Base-by-base conservation (phyloP, 495 filamentous ascomycete species). In the Hypoxylon fuscum region DNA sequence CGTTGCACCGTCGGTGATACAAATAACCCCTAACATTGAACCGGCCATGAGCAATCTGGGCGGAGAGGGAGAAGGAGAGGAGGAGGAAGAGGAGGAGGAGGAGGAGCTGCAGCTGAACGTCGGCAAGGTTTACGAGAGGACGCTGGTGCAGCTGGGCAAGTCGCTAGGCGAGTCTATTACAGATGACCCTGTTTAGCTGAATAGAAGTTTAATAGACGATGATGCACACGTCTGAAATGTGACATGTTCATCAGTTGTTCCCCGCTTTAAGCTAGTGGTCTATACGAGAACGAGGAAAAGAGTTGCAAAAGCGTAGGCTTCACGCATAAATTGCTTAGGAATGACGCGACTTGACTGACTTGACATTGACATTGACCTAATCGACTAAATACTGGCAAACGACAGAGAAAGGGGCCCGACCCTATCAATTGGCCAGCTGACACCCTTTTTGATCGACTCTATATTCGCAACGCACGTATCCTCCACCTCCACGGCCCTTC, bases 111-210 rank as follows among this genome's bases (percentile, higher is more conserved):
- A 78, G 20, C 88, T 93, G 83, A 86, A 91, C 58, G 81, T 90
- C 43, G 89, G 86, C 0, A 80, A 81, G 60, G 87, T 96, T 0
- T 96, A 93, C 74, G 90, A 94, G 72, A 80, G 81, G 66, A 93
- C 90, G 0, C 79, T 96, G 58, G 82, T 88, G 45, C 80, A 88
- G 70, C 72, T 95, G 3, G 89, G 87, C 3, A 86, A 85, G 68
- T 79, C 80, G 14, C 67, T 90, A 22, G 85, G 79, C 22, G 51
- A 64, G 27, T 55, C 64, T 38, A 59, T 59, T 55, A 59, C 25
- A n/a, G 45, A 53, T 29, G n/a, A n/a, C n/a, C n/a, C n/a, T n/a
- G 49, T 20, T 3, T 53, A 62, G 29, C 9, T 41, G 21, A 22
- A 5, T 15, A n/a, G 10, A 49, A 49, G 10, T n/a, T n/a, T n/a